Base-by-base conservation (phyloP, 306 rosid species). In the Sindora glabra region DNA sequence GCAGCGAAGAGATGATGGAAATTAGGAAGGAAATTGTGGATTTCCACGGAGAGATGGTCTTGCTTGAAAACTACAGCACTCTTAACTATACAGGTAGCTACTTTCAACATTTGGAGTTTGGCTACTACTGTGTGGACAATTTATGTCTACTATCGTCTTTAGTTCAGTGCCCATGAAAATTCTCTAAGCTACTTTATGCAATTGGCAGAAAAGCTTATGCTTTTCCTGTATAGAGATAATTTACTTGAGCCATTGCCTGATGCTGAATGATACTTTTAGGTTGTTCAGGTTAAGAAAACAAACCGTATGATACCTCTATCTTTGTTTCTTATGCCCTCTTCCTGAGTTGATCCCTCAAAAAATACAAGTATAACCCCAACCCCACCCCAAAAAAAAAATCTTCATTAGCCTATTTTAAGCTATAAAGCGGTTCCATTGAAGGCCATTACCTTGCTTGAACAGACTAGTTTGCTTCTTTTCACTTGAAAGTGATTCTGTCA, bases 41-140 rank as follows among this genome's bases (percentile, higher is more conserved):
- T 77, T 86, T 92, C 67, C 99, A 92, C 2, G 99, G 99, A 32
- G 99, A 92, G 84, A 92, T 92, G 99, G 95, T 92, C 50, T 75
- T 92, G 77, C 79, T 92, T 74, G 99, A 92, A 75, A 92, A 92
- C 52, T 92, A 92, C 36, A 92, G 99, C 29, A 94, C 99, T 58
- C 94, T 92, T 36, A 92, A 92, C 81, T 92, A 92, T 65, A 92
- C 99, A 72, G 99, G 99, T 92, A 66, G 6, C 21, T 16, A 5
- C 1, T 38, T 8, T 7, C 33, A 11, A 39, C 38, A 34, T 19
- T 49, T 17, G 56, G 41, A 41, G 23, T 40, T 18, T 54, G 46
- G 33, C 46, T 56, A 19, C 11, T 41, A 29, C 55, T 3, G 12
- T 21, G 26, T 40, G 54, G 40, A 44, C 8, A 66, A 51, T 63